Percentiles rank a stretch among this genome's conserved stretches.
phyloP scores from a whole-genome alignment of 306 rosid genomes.

The Astragalus glycyphyllos region DNA sequence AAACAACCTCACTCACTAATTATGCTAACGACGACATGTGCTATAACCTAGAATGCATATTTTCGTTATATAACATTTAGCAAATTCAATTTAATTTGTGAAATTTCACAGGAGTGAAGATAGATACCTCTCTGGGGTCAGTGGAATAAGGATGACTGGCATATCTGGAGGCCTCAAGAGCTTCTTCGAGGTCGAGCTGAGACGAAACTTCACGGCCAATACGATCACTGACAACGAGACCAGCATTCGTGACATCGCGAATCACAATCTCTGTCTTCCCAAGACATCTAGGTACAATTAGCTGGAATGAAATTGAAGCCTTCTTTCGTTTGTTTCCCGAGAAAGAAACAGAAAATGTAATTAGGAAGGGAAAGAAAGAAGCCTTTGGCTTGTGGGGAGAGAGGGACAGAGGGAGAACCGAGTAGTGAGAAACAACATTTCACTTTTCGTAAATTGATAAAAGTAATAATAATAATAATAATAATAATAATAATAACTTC shows the following conservation, averaged over 20 bases:
- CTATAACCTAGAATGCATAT: too few relatives aligned
- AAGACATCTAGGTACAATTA: conserved; percentile 54
- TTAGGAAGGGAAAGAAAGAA: neutral
- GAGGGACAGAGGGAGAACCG: neutral
- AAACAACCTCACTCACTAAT: too few relatives aligned
- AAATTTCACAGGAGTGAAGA: conserved; percentile 3
- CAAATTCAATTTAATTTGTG: neutral
- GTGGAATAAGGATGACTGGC: conserved; percentile 88
- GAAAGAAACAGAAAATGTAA: conserved; percentile 34
- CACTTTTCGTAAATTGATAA: too few relatives aligned
- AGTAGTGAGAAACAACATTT: neutral
- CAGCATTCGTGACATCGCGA: conserved; percentile 86
- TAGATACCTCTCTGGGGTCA: conserved; percentile 85
- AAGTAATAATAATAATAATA: too few relatives aligned
- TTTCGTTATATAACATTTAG: neutral
- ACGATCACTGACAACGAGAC: conserved; percentile 82
- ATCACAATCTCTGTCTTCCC: conserved; percentile 83
- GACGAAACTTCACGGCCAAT: conserved; percentile 84
- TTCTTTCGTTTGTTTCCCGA: conserved; percentile 30
- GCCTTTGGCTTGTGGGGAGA: neutral
- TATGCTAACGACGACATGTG: too few relatives aligned
- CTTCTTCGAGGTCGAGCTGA: conserved; percentile 93
- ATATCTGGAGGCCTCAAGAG: conserved; percentile 93
- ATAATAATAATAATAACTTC: too few relatives aligned
- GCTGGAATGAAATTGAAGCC: conserved; percentile 3